phyloP scores from a whole-genome alignment of 2,329 filamentous ascomycete genomes.

The Chrysosphaeria jannelii region DNA sequence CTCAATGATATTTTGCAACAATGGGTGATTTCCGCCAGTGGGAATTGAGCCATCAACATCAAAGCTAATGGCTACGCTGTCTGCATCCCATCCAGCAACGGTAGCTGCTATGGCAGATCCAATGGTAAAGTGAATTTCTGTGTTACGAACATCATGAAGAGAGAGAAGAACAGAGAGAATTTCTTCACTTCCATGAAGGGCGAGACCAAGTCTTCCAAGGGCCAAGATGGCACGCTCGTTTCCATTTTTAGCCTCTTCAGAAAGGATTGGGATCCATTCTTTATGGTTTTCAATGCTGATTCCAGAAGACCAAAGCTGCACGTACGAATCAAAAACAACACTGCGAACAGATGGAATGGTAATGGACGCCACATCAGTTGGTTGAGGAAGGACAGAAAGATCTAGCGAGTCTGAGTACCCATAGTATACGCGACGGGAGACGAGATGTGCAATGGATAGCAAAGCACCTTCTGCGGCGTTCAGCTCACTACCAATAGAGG shows the following conservation, averaged over 20 bases:
- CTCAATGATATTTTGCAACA: no score
- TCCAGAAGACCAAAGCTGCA: conserved; percentile 14
- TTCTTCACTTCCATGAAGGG: conserved; percentile 9
- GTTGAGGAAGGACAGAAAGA: no score
- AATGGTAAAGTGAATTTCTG: conserved; percentile 70
- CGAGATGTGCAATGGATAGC: conserved; percentile 14
- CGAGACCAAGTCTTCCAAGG: conserved; percentile 43
- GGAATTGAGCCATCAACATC: conserved; percentile 46
- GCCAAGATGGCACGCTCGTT: conserved; percentile 59
- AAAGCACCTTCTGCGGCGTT: conserved; percentile 17
- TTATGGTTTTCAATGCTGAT: no score
- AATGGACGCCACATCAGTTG: conserved; percentile 4
- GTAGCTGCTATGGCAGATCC: conserved; percentile 65
- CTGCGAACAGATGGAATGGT: conserved; percentile 11
- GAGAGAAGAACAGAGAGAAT: conserved; percentile 41
- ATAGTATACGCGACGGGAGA: conserved; percentile 16
- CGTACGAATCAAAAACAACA: conserved; percentile 14
- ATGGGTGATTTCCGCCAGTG: no score
- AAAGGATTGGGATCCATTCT: conserved; percentile 32
- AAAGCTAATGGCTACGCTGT: conserved; percentile 40
- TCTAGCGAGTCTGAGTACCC: no score
- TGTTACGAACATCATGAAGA: conserved; percentile 57
- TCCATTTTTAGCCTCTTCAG: conserved; percentile 42
- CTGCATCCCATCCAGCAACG: conserved; percentile 56
- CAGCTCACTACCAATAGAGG: conserved; percentile 13